These are phyloP conservation scores for Hemisphaericaspora lyxosophila DNA, from an alignment of 1,139 yeast genomes.

Conservation along the genomic window DNA sequence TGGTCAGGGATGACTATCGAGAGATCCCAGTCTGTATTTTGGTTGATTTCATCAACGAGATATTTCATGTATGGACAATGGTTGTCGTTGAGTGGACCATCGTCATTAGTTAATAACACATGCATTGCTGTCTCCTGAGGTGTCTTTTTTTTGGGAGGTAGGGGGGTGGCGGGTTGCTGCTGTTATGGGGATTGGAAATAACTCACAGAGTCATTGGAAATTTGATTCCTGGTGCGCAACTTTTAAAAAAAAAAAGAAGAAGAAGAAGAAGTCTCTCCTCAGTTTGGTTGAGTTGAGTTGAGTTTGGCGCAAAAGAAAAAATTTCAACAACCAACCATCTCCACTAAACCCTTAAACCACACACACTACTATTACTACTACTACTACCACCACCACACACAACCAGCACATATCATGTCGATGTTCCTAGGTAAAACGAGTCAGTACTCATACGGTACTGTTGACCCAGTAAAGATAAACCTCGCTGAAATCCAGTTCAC, in stretches of 20 bases:
- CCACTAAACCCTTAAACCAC: neutral
- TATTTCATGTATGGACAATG: conserved; percentile 87
- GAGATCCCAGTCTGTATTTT: conserved; percentile 76
- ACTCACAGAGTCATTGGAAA: too few relatives aligned
- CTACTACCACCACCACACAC: too few relatives aligned
- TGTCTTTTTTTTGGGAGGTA: neutral
- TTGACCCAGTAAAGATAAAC: conserved; percentile 65
- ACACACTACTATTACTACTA: too few relatives aligned
- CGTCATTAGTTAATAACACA: conserved; percentile 78
- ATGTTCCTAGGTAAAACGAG: conserved; percentile 52
- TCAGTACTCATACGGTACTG: conserved; percentile 44
- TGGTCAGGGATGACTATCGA: conserved; percentile 81
- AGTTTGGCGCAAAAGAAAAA: neutral
- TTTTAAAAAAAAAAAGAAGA: too few relatives aligned
- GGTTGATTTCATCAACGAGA: conserved; percentile 67
- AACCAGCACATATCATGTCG: conserved; percentile 48
- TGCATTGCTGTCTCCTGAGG: conserved; percentile 41
- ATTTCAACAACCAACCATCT: neutral
- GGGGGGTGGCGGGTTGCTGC: neutral
- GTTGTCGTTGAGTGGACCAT: conserved; percentile 83
- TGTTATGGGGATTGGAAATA: neutral
- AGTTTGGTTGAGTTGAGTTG: too few relatives aligned
- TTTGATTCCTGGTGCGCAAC: too few relatives aligned
- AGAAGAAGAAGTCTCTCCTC: neutral
- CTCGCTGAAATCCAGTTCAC: conserved; percentile 75